Evolutionary conservation across 306 rosid genomes (phyloP), one percentile per base, ranked within the genome.

Genomic region (Albizia julibrissin): DNA sequence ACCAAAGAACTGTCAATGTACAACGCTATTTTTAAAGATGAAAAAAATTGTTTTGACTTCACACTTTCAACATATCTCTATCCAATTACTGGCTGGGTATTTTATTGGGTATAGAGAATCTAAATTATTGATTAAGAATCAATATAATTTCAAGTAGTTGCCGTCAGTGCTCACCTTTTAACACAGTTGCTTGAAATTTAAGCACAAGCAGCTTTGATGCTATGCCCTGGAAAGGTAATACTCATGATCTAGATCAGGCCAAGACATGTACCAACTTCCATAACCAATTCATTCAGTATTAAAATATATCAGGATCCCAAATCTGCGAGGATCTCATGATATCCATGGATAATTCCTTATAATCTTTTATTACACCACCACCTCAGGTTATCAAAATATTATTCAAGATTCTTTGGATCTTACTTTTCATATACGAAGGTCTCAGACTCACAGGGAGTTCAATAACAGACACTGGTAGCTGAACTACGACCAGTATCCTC

Each of bases 391-490:
- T 66, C 72, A 74, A 34, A 6, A 5, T 73, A 58, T 46, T 64
- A 34, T 71, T 72, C 79, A 52, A 73, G 49, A 73, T 77, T 62
- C 65, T 85, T 56, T 83, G 47, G 47, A 80, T 68, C 72, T 76
- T 72, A 68, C 61, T 82, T 59, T 40, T 52, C 73, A 58, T 71
- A 40, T 43, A 39, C 29, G 22, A 66, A 31, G 42, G 70, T 29
- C 70, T 31, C 52, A 14, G 52, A 47, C 16, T 27, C 69, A 64
- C 42, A 65, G 42, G 69, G 59, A 56, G 22, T 19, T 87, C 84
- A 91, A n/a, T 80, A 88, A 79, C 90, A 91, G 66, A 83, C 79
- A 65, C 72, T 75, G 44, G 89, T 85, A 3, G 91, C 43, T 59
- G 97, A 83, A 64, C 85, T 47, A 2, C 87, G 76, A 78, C 89